These are phyloP conservation scores for Cystofilobasidium capitatum DNA, from an alignment of 768 basidiomycete species.

Conservation along the genomic window DNA sequence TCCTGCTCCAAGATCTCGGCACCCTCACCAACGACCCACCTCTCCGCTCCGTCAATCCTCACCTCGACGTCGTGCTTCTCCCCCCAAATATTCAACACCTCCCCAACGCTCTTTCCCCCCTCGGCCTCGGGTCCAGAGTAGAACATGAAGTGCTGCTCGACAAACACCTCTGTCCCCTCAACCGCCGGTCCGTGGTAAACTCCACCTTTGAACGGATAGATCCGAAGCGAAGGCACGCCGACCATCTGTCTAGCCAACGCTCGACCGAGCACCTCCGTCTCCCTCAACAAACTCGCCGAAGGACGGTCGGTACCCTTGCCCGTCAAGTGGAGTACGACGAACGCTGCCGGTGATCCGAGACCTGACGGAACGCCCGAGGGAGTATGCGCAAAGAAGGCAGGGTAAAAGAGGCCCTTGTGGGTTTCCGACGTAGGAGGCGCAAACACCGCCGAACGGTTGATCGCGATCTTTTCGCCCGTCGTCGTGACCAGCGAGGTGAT, in stretches of 20 bases:
- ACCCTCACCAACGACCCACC: slow-evolving; percentile 43
- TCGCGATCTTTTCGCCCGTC: slow-evolving; percentile 40
- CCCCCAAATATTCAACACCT: slow-evolving; percentile 52
- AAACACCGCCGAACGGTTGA: slow-evolving; percentile 39
- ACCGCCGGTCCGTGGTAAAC: slow-evolving; percentile 32
- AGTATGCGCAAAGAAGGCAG: slow-evolving; percentile 22
- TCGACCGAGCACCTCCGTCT: slow-evolving; percentile 57
- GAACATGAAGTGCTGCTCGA: slow-evolving; percentile 59
- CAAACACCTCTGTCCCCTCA: slow-evolving; percentile 50
- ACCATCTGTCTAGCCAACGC: slow-evolving; percentile 74
- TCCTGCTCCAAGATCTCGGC: slow-evolving; percentile 23
- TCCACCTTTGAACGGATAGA: slow-evolving; percentile 41
- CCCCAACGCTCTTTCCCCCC: slow-evolving; percentile 34
- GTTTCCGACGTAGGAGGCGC: slow-evolving; percentile 34
- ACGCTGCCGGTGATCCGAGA: slow-evolving; percentile 16
- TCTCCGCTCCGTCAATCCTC: slow-evolving; percentile 37
- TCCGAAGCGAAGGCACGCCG: slow-evolving; percentile 58
- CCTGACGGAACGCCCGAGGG: slow-evolving; percentile 15
- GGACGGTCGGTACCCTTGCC: slow-evolving; percentile 8
- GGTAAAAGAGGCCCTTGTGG: slow-evolving; percentile 25
- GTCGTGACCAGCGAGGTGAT: slow-evolving; percentile 28
- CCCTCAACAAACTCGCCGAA: slow-evolving; percentile 31
- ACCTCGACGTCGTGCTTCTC: slow-evolving; percentile 44
- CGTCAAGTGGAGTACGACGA: slow-evolving; percentile 25
- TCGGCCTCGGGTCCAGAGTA: slow-evolving; percentile 30